These are phyloP conservation scores for Grifola frondosa DNA, from an alignment of 1,284 basidiomycete species.

Conservation along the genomic window DNA sequence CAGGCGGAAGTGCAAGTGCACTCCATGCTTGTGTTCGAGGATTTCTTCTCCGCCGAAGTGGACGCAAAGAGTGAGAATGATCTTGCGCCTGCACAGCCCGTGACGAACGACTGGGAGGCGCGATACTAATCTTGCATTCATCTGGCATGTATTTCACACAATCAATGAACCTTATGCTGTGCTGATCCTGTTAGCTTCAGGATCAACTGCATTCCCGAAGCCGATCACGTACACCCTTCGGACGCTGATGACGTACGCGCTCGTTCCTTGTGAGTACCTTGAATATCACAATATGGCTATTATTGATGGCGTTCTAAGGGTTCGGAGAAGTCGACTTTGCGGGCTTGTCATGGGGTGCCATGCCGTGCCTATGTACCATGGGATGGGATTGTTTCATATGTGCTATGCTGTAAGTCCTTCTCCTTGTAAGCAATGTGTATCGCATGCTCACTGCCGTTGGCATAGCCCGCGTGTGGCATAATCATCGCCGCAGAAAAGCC, in stretches of 20 bases:
- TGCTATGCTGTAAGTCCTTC: constrained; percentile 15
- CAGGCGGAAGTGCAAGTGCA: no score
- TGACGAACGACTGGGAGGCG: not conserved
- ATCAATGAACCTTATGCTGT: not conserved
- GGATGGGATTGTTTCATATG: constrained; percentile 20
- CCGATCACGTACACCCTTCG: constrained; percentile 20
- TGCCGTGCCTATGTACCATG: constrained; percentile 27
- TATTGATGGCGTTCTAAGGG: constrained; percentile 4
- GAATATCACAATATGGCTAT: not conserved
- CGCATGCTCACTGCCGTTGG: not conserved
- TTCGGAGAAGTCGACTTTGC: constrained; percentile 15
- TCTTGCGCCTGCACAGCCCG: no score
- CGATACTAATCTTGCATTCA: constrained; percentile 21
- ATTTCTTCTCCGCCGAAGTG: constrained; percentile 10
- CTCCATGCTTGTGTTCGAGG: constrained; percentile 17
- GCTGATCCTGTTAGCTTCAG: constrained; percentile 2
- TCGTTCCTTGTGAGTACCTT: constrained; percentile 15
- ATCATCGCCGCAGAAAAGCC: constrained; percentile 19
- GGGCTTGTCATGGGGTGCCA: constrained; percentile 17
- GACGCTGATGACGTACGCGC: constrained; percentile 6
- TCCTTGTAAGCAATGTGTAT: not conserved
- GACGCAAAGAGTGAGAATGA: not conserved
- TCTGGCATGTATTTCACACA: no score
- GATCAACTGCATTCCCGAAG: constrained; percentile 24
- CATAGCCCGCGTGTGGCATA: constrained; percentile 18